Evolutionary conservation across 2,329 filamentous ascomycete genomes (phyloP).

Genomic region (Xylaria sp.): DNA sequence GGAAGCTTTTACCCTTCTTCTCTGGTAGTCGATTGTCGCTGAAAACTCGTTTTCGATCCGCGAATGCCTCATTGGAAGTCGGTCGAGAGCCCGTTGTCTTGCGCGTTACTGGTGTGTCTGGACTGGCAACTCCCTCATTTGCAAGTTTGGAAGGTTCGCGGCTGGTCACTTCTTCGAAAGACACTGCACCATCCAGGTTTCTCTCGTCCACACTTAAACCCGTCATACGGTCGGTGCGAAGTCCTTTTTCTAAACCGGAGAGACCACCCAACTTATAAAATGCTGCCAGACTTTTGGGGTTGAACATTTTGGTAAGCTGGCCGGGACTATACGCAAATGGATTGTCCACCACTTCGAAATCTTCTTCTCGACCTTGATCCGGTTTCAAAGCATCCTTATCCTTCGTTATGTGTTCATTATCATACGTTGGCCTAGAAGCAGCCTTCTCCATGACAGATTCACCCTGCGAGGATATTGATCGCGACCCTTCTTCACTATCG

Average conservation of each 20-base stretch:
- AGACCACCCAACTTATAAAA: constrained; percentile 85
- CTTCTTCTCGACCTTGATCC: constrained; percentile 77
- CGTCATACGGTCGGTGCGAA: constrained; percentile 75
- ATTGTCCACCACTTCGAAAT: constrained; percentile 81
- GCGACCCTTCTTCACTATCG: constrained; percentile 71
- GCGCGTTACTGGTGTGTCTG: constrained; percentile 37
- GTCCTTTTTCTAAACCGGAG: constrained; percentile 78
- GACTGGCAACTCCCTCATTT: constrained; percentile 47
- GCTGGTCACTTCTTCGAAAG: constrained; percentile 75
- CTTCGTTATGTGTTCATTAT: constrained; percentile 67
- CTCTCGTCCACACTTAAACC: constrained; percentile 83
- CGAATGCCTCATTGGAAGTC: constrained; percentile 54
- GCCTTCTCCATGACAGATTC: constrained; percentile 65
- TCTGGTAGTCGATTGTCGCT: constrained; percentile 77
- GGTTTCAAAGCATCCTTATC: constrained; percentile 77
- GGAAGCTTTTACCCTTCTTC: constrained; percentile 77
- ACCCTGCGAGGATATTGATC: constrained; percentile 62
- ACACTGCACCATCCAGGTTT: constrained; percentile 69
- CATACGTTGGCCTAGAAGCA: constrained; percentile 49
- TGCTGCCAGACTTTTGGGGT: constrained; percentile 85
- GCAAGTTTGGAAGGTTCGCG: constrained; percentile 48
- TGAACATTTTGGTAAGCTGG: constrained; percentile 85
- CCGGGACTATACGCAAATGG: constrained; percentile 87
- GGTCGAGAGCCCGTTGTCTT: constrained; percentile 36
- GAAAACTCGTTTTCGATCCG: constrained; percentile 75